phyloP scores from a whole-genome alignment of 495 filamentous ascomycete species.

The Aspergillus sclerotiicarbonarius region DNA sequence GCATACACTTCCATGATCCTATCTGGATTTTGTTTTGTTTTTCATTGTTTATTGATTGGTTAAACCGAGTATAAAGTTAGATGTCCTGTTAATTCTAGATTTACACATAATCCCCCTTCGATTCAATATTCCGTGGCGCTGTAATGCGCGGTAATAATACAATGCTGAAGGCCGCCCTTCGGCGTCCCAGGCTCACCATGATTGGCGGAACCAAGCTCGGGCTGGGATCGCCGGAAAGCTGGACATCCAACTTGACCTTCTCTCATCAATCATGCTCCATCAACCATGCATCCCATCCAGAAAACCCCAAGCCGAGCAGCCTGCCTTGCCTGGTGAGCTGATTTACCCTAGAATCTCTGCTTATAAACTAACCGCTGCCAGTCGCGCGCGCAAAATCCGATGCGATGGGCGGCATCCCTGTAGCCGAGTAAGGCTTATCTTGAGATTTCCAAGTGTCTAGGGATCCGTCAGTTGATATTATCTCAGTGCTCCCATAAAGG shows the following conservation, averaged over 20 bases:
- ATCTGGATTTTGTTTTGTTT: not conserved
- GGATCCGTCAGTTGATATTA: not conserved
- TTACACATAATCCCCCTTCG: not conserved
- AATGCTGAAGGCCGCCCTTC: too few relatives aligned
- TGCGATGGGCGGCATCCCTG: conserved; percentile 46
- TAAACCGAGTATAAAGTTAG: not conserved
- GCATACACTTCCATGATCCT: not conserved
- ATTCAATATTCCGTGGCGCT: conserved; percentile 7
- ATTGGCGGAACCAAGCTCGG: too few relatives aligned
- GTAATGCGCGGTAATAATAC: too few relatives aligned
- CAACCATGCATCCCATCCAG: too few relatives aligned
- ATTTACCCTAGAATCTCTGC: not conserved
- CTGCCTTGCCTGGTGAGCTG: conserved; percentile 43
- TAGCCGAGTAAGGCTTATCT: conserved; percentile 33
- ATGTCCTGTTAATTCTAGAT: not conserved
- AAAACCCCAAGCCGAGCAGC: conserved; percentile 21
- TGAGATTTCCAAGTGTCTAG: not conserved
- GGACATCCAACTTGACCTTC: too few relatives aligned
- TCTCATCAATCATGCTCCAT: too few relatives aligned
- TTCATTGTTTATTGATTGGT: not conserved
- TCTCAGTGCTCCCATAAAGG: not conserved
- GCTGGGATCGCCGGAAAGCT: too few relatives aligned
- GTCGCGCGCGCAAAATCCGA: conserved; percentile 43
- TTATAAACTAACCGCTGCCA: conserved; percentile 15
- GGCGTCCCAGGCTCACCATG: too few relatives aligned